phyloP scores from a whole-genome alignment of 2,329 filamentous ascomycete species.

The Aspergillus transmontanensis region DNA sequence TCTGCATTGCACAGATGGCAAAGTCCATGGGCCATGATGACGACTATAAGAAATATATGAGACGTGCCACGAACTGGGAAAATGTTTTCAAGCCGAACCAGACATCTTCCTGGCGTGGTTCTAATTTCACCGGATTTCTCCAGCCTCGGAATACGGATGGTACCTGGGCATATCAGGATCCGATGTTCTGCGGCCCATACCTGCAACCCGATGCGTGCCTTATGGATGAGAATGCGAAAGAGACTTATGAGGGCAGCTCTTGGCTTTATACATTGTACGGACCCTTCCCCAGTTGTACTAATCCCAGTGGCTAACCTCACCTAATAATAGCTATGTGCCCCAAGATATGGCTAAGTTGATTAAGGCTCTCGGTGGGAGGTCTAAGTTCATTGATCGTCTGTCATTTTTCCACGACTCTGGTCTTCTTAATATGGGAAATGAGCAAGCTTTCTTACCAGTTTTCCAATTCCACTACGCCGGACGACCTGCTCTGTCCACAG shows the following conservation, averaged over 20 bases:
- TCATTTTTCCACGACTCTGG: slow-evolving; percentile 66
- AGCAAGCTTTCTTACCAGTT: slow-evolving; percentile 65
- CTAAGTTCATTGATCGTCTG: slow-evolving; percentile 59
- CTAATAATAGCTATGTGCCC: slow-evolving; percentile 52
- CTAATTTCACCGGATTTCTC: slow-evolving; percentile 70
- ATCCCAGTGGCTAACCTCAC: background rate
- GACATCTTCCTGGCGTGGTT: slow-evolving; percentile 58
- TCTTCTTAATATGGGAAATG: slow-evolving; percentile 68
- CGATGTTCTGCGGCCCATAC: slow-evolving; percentile 64
- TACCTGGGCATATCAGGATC: slow-evolving; percentile 70
- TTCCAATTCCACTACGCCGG: slow-evolving; percentile 73
- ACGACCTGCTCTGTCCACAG: slow-evolving; percentile 56
- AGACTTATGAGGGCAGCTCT: slow-evolving; percentile 71
- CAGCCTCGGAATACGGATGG: slow-evolving; percentile 68
- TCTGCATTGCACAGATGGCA: slow-evolving; percentile 66
- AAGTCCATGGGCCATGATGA: slow-evolving; percentile 55
- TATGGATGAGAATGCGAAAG: slow-evolving; percentile 56
- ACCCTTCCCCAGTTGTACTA: background rate
- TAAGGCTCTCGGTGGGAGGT: slow-evolving; percentile 60
- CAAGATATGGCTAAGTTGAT: slow-evolving; percentile 59
- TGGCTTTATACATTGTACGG: slow-evolving; percentile 75
- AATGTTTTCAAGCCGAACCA: slow-evolving; percentile 68
- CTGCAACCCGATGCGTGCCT: slow-evolving; percentile 56
- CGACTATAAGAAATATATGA: slow-evolving; percentile 63
- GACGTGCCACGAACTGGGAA: slow-evolving; percentile 65